Evolutionary conservation across 306 rosid genomes (phyloP).

Genomic region (Rubus idaeus): DNA sequence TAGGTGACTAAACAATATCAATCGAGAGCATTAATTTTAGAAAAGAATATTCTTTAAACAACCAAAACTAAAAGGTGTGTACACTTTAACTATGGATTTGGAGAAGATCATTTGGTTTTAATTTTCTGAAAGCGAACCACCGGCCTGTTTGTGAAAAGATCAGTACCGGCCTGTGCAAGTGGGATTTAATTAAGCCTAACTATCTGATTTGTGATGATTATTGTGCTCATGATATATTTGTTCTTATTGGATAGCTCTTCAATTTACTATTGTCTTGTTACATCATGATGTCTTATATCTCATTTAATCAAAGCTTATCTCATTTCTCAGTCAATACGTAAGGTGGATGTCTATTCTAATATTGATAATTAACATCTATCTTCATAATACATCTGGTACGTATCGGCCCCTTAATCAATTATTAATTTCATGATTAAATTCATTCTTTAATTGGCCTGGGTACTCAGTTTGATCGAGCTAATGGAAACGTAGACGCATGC

Average conservation of each 20-base stretch:
- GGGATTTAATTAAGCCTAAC: not conserved
- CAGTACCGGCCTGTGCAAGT: not conserved
- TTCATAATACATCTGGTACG: not conserved
- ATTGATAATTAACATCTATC: too few relatives aligned
- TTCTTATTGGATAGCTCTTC: not conserved
- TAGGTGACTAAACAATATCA: conserved; percentile 21
- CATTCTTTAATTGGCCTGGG: not conserved
- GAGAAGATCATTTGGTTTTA: too few relatives aligned
- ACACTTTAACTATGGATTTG: too few relatives aligned
- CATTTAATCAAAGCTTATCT: not conserved
- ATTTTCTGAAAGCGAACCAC: too few relatives aligned
- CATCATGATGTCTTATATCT: not conserved
- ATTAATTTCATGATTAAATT: not conserved
- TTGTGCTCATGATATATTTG: not conserved
- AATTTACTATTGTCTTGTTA: not conserved
- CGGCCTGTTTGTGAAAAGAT: not conserved
- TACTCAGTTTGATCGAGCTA: not conserved
- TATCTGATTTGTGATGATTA: not conserved
- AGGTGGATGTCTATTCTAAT: not conserved
- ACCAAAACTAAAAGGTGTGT: not conserved
- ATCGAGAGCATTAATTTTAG: not conserved
- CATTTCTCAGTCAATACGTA: not conserved
- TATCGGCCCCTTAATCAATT: not conserved
- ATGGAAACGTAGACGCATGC: not conserved
- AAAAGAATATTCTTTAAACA: not conserved